Conservation (phyloP, 2,329 filamentous ascomycete genomes). For the Aspergillus quadricinctus region DNA sequence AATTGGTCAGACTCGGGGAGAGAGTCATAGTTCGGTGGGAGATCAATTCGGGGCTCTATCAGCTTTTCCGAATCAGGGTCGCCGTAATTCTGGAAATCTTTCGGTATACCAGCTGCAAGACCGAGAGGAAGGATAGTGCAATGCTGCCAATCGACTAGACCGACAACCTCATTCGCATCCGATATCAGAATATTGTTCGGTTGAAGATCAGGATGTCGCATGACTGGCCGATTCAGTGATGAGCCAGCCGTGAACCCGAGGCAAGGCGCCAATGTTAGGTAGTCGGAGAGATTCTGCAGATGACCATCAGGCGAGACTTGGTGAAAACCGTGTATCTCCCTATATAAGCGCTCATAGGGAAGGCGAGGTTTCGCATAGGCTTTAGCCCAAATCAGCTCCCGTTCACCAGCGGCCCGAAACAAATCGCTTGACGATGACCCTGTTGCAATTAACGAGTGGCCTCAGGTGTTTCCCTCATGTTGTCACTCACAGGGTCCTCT, state of each 20-base stretch:
- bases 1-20: conserved; percentile 4
- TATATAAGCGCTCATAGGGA: conserved; percentile 15
- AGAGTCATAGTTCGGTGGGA: conserved; percentile 12
- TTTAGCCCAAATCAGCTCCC: conserved; percentile 14
- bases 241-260: conserved; percentile 6
- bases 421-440: conserved; percentile 8
- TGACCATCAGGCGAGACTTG: conserved; percentile 12
- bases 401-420: conserved; percentile 10
- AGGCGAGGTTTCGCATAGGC: conserved; percentile 13
- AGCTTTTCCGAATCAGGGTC: conserved; percentile 18
- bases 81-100: conserved; percentile 37
- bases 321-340: conserved; percentile 12
- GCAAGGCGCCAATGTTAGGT: conserved; percentile 9
- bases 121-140: conserved; percentile 33
- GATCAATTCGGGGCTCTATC: conserved; percentile 3
- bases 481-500: conserved; percentile 15
- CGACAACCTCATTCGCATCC: conserved; percentile 27
- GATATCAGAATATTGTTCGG: conserved; percentile 29
- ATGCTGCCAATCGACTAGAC: conserved; percentile 44
- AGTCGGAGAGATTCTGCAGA: conserved; percentile 12
- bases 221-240: conserved; percentile 10
- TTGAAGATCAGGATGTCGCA: conserved; percentile 24
- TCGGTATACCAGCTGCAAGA: conserved; percentile 36
- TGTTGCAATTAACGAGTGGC: conserved; percentile 3
- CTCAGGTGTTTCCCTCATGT: background rate